A percentile compares a stretch with the other conserved stretches of the same genome.
phyloP scores from a whole-genome alignment of 805 yeast genomes.

The Saccharomyces eubayanus region DNA sequence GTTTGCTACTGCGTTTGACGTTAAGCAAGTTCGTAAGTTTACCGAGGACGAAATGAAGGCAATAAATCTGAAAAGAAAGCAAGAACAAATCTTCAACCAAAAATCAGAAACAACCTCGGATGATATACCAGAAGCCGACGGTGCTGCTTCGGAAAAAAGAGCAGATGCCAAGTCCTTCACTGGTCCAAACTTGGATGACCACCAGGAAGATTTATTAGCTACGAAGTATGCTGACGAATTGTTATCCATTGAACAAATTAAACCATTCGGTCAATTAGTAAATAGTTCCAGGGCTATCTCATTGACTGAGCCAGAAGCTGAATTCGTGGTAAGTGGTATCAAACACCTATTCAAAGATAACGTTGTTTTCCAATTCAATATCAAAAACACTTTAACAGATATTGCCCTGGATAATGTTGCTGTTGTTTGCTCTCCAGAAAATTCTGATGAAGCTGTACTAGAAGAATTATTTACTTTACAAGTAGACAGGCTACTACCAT shows the following conservation, averaged over 20 bases:
- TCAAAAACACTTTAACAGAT: conserved; percentile 77
- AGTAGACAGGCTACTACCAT: conserved; percentile 62
- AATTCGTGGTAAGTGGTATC: conserved; percentile 76
- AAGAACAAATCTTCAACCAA: conserved; percentile 23
- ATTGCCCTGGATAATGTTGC: conserved; percentile 69
- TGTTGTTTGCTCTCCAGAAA: conserved; percentile 58
- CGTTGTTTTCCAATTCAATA: conserved; percentile 70
- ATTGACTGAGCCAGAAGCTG: conserved; percentile 87
- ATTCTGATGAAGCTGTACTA: conserved; percentile 37
- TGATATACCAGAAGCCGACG: conserved; percentile 4
- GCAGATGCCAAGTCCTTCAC: conserved; percentile 17
- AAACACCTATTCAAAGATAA: conserved; percentile 75
- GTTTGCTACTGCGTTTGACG: conserved; percentile 56
- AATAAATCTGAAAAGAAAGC: conserved; percentile 49
- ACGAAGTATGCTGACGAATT: conserved; percentile 67
- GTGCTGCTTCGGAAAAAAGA: conserved; percentile 17
- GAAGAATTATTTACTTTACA: conserved; percentile 69
- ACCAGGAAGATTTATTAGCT: conserved; percentile 35
- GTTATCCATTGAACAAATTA: conserved; percentile 62
- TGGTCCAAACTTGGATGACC: conserved; percentile 26
- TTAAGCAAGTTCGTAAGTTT: conserved; percentile 54
- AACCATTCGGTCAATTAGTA: conserved; percentile 62
- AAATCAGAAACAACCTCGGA: conserved; percentile 25
- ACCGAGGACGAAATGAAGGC: conserved; percentile 63
- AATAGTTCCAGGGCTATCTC: conserved; percentile 58